phyloP scores from a whole-genome alignment of 257 asterid species.

The Ehretia macrophylla region DNA sequence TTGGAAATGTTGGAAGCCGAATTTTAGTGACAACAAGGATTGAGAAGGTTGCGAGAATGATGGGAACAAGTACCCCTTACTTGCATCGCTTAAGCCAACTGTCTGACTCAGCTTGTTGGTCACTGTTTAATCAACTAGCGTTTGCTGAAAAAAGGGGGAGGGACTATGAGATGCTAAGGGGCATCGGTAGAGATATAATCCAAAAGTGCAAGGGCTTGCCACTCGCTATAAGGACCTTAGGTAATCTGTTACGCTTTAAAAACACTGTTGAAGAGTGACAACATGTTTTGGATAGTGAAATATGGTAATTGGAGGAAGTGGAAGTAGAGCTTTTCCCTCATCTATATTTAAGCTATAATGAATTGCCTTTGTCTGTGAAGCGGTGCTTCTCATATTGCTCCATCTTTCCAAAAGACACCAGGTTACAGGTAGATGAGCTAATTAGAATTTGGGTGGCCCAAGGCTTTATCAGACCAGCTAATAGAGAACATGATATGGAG shows the following conservation, averaged over 20 bases:
- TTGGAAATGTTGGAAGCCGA: constrained; percentile 21
- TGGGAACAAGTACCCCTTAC: constrained; percentile 8
- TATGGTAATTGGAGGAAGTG: constrained; percentile 18
- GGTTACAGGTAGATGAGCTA: constrained; percentile 15
- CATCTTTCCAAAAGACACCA: too few species aligned
- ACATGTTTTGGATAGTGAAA: constrained; percentile 21
- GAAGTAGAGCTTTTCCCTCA: too few species aligned
- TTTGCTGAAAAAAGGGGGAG: constrained; percentile 15
- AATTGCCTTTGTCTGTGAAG: too few species aligned
- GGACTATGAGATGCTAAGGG: constrained; percentile 6
- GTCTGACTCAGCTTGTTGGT: constrained; percentile 20
- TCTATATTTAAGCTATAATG: too few species aligned
- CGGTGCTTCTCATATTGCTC: too few species aligned
- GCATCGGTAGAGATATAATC: constrained; percentile 20
- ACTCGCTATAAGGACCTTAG: constrained; percentile 23
- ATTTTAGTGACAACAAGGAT: constrained; percentile 25
- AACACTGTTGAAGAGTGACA: constrained; percentile 18
- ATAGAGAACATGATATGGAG: constrained; percentile 10
- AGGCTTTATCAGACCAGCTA: constrained; percentile 13
- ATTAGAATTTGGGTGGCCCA: constrained; percentile 24
- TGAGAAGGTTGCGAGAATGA: constrained; percentile 14
- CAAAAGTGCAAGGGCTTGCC: constrained; percentile 32
- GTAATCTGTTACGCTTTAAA: constrained; percentile 22
- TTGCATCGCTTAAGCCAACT: constrained; percentile 11
- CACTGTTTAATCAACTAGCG: constrained; percentile 23